Evolutionary conservation across 805 yeast genomes (phyloP).

Genomic region (Yarrowia keelungensis): DNA sequence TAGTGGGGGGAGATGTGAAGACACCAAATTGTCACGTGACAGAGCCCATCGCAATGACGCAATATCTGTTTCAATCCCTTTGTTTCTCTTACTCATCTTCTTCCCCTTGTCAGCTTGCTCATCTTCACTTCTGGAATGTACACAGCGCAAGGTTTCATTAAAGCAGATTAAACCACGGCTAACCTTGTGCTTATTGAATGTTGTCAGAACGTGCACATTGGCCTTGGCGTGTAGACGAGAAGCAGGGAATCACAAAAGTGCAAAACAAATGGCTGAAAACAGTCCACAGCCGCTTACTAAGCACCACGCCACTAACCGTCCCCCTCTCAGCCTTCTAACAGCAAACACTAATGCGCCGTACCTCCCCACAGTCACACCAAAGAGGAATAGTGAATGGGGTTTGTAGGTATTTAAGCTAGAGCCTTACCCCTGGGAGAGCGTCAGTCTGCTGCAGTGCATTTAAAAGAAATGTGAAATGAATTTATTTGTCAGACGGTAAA

Average conservation of each 20-base stretch:
- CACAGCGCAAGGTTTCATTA: conserved; percentile 2
- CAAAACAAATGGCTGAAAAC: background rate
- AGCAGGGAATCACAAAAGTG: background rate
- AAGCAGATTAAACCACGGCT: conserved; percentile 4
- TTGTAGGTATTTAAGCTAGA: conserved; percentile 7
- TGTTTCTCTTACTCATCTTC: too few relatives aligned
- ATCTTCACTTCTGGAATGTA: background rate
- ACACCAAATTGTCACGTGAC: too few relatives aligned
- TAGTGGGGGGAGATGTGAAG: too few relatives aligned
- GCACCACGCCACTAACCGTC: background rate
- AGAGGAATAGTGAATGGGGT: conserved; percentile 17
- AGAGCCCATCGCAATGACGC: too few relatives aligned
- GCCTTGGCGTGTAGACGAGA: too few relatives aligned
- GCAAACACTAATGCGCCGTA: conserved; percentile 11
- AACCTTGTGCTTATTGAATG: conserved; percentile 6
- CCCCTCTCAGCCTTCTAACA: background rate
- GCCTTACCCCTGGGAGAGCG: conserved; percentile 6
- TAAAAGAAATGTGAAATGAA: background rate
- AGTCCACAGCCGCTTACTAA: background rate
- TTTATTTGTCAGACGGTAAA: too few relatives aligned
- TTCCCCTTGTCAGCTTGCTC: background rate
- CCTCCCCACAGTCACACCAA: conserved; percentile 16
- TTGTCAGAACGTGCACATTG: too few relatives aligned
- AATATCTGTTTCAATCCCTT: too few relatives aligned
- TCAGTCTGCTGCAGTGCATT: background rate